A percentile compares a stretch with the other conserved stretches of the same genome.
phyloP scores from a whole-genome alignment of 192 early-diverging fungal genomes.

The Neocallimastix lanati region DNA sequence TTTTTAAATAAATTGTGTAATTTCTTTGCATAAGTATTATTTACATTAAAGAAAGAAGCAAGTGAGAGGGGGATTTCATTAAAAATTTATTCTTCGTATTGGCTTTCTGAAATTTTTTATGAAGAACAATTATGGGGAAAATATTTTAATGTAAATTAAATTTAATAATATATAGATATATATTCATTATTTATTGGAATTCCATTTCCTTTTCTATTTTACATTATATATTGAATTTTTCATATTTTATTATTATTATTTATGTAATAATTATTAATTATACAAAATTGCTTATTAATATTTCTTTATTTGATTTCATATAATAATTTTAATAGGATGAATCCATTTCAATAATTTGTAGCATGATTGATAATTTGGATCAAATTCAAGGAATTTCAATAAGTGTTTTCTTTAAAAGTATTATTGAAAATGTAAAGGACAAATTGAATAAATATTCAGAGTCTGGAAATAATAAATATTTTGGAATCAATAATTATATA shows the following conservation, averaged over 20 bases:
- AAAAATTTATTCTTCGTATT: not conserved
- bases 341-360: not conserved
- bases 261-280: too few relatives aligned
- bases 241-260: too few relatives aligned
- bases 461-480: not conserved
- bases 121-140: not conserved
- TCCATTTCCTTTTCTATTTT: too few relatives aligned
- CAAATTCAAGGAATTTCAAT: not conserved
- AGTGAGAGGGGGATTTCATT: not conserved
- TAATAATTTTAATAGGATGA: not conserved
- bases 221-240: too few relatives aligned
- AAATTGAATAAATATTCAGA: not conserved
- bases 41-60: not conserved
- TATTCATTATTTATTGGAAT: too few relatives aligned
- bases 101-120: not conserved
- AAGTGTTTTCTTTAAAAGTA: not conserved
- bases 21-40: not conserved
- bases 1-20: too few relatives aligned
- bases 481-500: not conserved
- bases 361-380: not conserved
- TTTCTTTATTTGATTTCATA: too few relatives aligned
- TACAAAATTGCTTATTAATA: too few relatives aligned
- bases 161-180: too few relatives aligned
- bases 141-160: not conserved
- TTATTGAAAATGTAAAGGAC: not conserved